Evolutionary conservation across 1,284 basidiomycete species (phyloP).

Genomic region (Melampsora allii-populina): DNA sequence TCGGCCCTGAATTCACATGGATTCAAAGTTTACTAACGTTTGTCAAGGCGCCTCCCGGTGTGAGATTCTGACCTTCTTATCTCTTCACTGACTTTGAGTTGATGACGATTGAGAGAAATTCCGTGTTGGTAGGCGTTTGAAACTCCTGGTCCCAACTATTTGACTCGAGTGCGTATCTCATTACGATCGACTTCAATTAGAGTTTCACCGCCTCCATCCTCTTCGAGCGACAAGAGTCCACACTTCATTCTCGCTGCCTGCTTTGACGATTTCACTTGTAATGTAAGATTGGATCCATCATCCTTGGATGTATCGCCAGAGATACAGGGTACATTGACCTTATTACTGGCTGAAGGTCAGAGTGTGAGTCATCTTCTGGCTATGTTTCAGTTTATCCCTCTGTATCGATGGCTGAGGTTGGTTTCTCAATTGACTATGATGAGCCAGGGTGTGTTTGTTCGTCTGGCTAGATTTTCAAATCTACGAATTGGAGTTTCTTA

Average conservation of each 20-base stretch:
- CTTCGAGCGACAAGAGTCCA: background rate
- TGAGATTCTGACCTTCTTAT: conserved; percentile 54
- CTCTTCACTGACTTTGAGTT: background rate
- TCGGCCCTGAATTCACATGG: conserved; percentile 66
- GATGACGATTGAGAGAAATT: background rate
- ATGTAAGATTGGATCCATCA: conserved; percentile 8
- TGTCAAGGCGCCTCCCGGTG: conserved; percentile 79
- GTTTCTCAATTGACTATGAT: conserved; percentile 49
- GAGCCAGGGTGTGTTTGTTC: conserved; percentile 2
- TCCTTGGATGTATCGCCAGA: conserved; percentile 12
- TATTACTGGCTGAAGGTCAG: conserved; percentile 20
- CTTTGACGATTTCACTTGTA: conserved; percentile 3
- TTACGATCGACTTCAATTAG: background rate
- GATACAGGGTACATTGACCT: background rate
- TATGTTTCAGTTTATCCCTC: background rate
- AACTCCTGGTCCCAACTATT: background rate
- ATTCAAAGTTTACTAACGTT: conserved; percentile 65
- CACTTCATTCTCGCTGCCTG: conserved; percentile 1
- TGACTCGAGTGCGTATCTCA: conserved; percentile 4
- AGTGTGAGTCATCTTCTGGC: background rate
- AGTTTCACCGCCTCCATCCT: conserved; percentile 1
- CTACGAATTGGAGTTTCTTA: background rate
- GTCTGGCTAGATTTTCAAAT: background rate
- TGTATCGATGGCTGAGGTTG: background rate
- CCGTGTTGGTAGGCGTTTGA: conserved; percentile 3